Base-by-base conservation (phyloP, 768 basidiomycete genomes). In the Steccherinum ochraceum region DNA sequence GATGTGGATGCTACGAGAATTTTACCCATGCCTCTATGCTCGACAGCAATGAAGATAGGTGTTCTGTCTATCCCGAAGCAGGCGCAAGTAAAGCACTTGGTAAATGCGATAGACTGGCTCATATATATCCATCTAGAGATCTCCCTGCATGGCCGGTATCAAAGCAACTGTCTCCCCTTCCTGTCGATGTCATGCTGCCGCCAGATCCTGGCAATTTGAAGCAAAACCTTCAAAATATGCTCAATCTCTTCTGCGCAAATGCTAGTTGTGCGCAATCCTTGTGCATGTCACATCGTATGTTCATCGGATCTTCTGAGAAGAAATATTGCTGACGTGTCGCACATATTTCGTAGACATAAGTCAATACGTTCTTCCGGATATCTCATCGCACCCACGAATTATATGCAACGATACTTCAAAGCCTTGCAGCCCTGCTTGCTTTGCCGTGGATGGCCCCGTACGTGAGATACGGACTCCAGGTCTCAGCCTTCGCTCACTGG, bases 1-100 rank as follows among this genome's bases (percentile, higher is more conserved):
- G 67, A 72, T 4, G 78, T 87, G 21, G 80, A 84, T 46, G 61
- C 63, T n/a, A 75, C 73, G 0, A 57, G 56, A 0, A 49, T 81
- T 5, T 67, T 87, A 5, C 79, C 78, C 0, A 55, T 69, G 20
- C 55, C 57, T 21, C 58, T 78, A 35, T 50, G 58, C 12, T 26
- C 26, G 18, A 16, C 45, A 26, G 30, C 20, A n/a, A 48, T 3
- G 16, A 12, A 42, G 46, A 40, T 11, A 12, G 27, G 16, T 10
- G 20, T 26, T 16, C 48, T 16, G 18, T 52, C 12, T 12, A n/a
- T 26, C 45, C 20, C 27, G 51, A 52, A 46, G 12, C 27, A 45
- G 45, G 35, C 45, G 50, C 47, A 19, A 24, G 50, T 19, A n/a
- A 11, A 11, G 35, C n/a, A 39, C 35, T 39, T n/a, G 11, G n/a